Evolutionary conservation across 805 yeast species (phyloP).

Genomic region (Candida manassasensis): DNA sequence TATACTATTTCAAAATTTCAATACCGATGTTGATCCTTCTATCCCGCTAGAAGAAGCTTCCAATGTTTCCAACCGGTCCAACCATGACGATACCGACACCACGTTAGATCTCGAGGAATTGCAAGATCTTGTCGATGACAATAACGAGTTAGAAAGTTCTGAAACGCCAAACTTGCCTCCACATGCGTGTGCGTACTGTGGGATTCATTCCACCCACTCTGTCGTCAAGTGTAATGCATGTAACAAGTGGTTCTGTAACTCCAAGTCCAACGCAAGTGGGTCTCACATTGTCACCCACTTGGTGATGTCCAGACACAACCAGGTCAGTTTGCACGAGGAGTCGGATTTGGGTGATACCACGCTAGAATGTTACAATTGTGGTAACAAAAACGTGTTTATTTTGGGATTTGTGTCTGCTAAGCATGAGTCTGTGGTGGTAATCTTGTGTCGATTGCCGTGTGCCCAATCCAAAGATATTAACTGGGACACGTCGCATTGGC

Average conservation of each 20-base stretch:
- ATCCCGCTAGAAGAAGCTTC: constrained; percentile 5
- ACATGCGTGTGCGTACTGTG: constrained; percentile 64
- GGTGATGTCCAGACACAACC: constrained; percentile 73
- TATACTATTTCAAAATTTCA: constrained; percentile 17
- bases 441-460: constrained; percentile 85
- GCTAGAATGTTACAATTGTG: constrained; percentile 89
- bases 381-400: constrained; percentile 70
- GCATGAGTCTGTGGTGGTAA: constrained; percentile 78
- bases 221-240: constrained; percentile 77
- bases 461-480: constrained; percentile 67
- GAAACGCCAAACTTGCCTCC: constrained; percentile 8
- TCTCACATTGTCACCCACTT: constrained; percentile 86
- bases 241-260: constrained; percentile 86
- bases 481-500: constrained; percentile 91
- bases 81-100: constrained; percentile 4
- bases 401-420: constrained; percentile 87
- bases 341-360: constrained; percentile 84
- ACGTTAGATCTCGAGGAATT: constrained; percentile 5
- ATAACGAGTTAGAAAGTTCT: constrained; percentile 1
- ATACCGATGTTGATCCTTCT: constrained; percentile 8
- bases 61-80: constrained; percentile 2
- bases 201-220: constrained; percentile 55
- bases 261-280: constrained; percentile 49
- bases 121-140: constrained; percentile 10
- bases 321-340: constrained; percentile 69